Evolutionary conservation across 768 basidiomycete genomes (phyloP).

Genomic region (Russula sp.): DNA sequence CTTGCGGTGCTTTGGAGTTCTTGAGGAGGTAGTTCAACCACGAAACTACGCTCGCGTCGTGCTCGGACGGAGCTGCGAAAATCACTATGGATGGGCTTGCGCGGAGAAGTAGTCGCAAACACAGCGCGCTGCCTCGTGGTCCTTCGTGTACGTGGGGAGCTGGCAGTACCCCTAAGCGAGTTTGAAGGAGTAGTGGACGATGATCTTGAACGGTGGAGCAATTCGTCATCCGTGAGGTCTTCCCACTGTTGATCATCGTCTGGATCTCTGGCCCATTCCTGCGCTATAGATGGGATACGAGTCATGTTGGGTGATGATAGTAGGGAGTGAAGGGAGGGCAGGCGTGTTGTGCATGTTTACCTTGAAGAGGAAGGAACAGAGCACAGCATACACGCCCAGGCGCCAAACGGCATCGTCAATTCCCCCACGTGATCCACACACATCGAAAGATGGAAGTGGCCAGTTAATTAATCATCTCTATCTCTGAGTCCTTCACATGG

Average conservation of each 20-base stretch:
- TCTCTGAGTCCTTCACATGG: conserved; percentile 2
- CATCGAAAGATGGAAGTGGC: background rate
- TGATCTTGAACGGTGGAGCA: background rate
- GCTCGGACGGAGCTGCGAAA: background rate
- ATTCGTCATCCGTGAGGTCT: conserved; percentile 4
- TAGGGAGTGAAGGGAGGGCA: background rate
- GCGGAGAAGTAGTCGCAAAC: background rate
- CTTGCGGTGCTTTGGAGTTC: background rate
- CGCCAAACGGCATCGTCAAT: background rate
- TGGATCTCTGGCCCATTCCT: background rate
- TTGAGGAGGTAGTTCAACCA: background rate
- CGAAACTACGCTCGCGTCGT: background rate
- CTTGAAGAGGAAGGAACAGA: too few species aligned
- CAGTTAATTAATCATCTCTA: background rate
- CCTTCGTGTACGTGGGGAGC: conserved; percentile 1
- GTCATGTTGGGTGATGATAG: conserved; percentile 5
- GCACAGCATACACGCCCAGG: too few species aligned
- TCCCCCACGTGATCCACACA: background rate
- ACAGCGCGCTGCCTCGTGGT: background rate
- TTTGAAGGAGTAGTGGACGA: background rate
- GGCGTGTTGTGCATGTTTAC: background rate
- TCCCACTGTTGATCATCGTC: conserved; percentile 12
- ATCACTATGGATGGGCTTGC: background rate
- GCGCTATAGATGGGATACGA: background rate
- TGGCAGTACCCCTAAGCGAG: background rate